Conservation (phyloP, 306 rosid species). For the Benincasa hispida region DNA sequence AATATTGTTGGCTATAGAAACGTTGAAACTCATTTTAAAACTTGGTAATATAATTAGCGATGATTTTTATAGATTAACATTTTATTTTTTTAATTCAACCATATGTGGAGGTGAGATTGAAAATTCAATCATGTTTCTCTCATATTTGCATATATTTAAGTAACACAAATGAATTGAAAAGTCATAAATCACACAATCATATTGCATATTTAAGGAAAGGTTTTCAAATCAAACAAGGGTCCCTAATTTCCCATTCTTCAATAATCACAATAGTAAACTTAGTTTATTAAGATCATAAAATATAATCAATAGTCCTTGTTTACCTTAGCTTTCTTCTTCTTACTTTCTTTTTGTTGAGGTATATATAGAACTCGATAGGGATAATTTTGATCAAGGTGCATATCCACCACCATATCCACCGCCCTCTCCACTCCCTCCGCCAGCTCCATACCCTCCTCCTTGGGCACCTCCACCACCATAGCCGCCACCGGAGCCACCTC, state of each 20-base stretch:
- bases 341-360: background rate
- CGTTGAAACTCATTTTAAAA: no score
- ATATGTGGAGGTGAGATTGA: no score
- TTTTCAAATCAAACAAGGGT: background rate
- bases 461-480: conserved; percentile 25
- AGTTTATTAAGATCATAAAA: background rate
- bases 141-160: no score
- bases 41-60: no score
- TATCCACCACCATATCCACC: conserved; percentile 57
- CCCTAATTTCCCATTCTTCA: background rate
- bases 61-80: no score
- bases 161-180: background rate
- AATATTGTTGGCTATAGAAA: background rate
- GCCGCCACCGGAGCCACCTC: conserved; percentile 15
- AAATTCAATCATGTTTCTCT: no score
- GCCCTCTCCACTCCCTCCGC: conserved; percentile 28
- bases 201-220: background rate
- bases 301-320: background rate
- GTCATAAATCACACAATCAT: background rate
- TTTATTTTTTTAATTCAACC: no score
- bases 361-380: background rate
- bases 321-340: background rate
- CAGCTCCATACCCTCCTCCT: conserved; percentile 38
- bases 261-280: background rate
- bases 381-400: conserved; percentile 22